Conservation (phyloP, 306 rosid species). For the Casuarina glauca region DNA sequence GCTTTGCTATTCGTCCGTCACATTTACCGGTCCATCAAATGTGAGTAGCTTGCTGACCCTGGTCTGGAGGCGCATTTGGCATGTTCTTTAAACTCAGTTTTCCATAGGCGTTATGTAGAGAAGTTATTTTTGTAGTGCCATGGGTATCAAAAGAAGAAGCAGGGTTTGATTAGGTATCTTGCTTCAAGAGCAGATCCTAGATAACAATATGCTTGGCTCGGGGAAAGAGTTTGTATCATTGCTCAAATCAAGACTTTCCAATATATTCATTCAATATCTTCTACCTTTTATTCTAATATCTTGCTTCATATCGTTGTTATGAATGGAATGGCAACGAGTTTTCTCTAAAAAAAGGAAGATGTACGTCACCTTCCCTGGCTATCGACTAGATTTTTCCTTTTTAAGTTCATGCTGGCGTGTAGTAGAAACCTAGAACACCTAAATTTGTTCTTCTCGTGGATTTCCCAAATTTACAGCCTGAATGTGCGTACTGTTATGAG, state of each 20-base stretch:
- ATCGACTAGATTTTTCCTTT: too few relatives aligned
- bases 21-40: constrained; percentile 64
- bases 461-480: too few relatives aligned
- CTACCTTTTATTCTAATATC: background rate
- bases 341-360: too few relatives aligned
- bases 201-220: constrained; percentile 41
- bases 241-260: constrained; percentile 42
- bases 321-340: too few relatives aligned
- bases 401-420: too few relatives aligned
- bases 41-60: constrained; percentile 53
- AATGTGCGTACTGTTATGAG: too few relatives aligned
- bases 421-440: too few relatives aligned
- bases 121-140: constrained; percentile 57
- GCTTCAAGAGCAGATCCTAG: constrained; percentile 51
- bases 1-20: constrained; percentile 64
- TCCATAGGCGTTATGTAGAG: constrained; percentile 54
- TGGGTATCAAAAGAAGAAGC: constrained; percentile 45
- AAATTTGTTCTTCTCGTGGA: too few relatives aligned
- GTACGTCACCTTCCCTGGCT: too few relatives aligned
- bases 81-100: constrained; percentile 20
- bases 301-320: too few relatives aligned
- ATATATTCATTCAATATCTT: constrained; percentile 35
- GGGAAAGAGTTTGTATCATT: constrained; percentile 55
- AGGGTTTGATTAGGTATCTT: constrained; percentile 38
- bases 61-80: constrained; percentile 17